A percentile compares a stretch with the other conserved stretches of the same genome.
phyloP scores from a whole-genome alignment of 305 asterid species.

The Salvia sclarea region DNA sequence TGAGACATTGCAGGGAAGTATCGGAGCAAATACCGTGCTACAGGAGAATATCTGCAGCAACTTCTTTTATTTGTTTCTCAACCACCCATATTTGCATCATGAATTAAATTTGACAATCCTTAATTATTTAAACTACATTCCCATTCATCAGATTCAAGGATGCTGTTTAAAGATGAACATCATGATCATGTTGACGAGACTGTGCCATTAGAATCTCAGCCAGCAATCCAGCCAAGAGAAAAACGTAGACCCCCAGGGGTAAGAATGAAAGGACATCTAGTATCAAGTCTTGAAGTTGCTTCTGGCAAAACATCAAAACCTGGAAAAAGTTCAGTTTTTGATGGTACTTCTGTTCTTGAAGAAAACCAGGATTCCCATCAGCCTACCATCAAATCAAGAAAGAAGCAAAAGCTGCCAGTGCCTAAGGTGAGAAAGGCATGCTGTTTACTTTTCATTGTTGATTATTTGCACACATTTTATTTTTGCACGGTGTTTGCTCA shows the following conservation, averaged over 20 bases:
- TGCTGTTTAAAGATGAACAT: slow-evolving; percentile 56
- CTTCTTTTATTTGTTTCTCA: slow-evolving; percentile 14
- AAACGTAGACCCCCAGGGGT: slow-evolving; percentile 47
- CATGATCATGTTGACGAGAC: slow-evolving; percentile 73
- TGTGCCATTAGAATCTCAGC: slow-evolving; percentile 55
- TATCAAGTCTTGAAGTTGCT: slow-evolving; percentile 55
- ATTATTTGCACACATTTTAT: slow-evolving; percentile 30
- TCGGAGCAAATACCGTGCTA: slow-evolving; percentile 6
- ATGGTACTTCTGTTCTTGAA: slow-evolving; percentile 56
- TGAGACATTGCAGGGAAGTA: not conserved
- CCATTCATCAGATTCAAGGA: slow-evolving; percentile 50
- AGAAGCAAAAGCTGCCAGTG: slow-evolving; percentile 47
- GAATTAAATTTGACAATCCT: slow-evolving; percentile 16
- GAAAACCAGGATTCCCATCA: slow-evolving; percentile 55
- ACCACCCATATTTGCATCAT: slow-evolving; percentile 19
- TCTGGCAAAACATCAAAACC: slow-evolving; percentile 55
- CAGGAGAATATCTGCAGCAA: not conserved
- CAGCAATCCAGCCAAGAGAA: slow-evolving; percentile 51
- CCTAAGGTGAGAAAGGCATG: slow-evolving; percentile 67
- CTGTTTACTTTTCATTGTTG: slow-evolving; percentile 28
- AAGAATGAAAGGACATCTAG: slow-evolving; percentile 48
- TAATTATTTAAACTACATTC: slow-evolving; percentile 25
- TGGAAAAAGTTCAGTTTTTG: slow-evolving; percentile 54
- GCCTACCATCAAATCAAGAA: slow-evolving; percentile 52
- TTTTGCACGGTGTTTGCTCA: slow-evolving; percentile 32